Evolutionary conservation across 2,329 filamentous ascomycete species (phyloP), one percentile per base, ranked within the genome.

Genomic region (Botrytis pseudocinerea): DNA sequence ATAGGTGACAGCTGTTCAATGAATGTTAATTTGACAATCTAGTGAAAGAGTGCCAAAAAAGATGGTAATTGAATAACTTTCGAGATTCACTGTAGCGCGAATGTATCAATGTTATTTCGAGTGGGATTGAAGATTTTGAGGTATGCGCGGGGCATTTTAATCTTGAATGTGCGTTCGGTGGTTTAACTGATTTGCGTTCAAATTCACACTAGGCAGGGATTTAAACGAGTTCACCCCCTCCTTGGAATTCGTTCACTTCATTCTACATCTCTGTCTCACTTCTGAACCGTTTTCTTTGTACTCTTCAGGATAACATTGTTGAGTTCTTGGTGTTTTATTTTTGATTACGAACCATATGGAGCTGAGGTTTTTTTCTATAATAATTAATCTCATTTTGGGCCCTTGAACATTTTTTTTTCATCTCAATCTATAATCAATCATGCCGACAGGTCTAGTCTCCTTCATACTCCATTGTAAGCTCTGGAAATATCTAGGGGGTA

Each of bases 11-110:
- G 60, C 25, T 25, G 60, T 63, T 63, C 38, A 22, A 40, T 28
- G 38, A 42, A 35, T 32, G 60, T 32, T 40, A 54, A n/a, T 46
- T 28, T 68, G 62, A 68, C 62, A 72, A 61, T 72, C 70, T 72
- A 72, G 44, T 72, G 25, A 72, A 72, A 72, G 70, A 72, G 64
- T 72, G 62, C 62, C 70, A 72, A 72, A 70, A 38, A 38, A n/a
- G 22, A 51, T 70, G 22, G 46, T 35, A 10, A 22, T 68, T 25
- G 40, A 72, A 68, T 40, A 68, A 48, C 54, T 66, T 66, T 72
- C 48, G 16, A 40, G 44, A 42, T 60, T 38, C 54, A 72, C 70
- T 42, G 6, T 68, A 25, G 6, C 16, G 66, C 44, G 68, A 46
- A 61, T 28, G 40, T 60, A 38, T 60, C 54, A 28, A 46, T 28